Evolutionary conservation across 169 alveolate species (phyloP), one percentile per base, ranked within the genome.

Genomic region (Cryptosporidium bovis): DNA sequence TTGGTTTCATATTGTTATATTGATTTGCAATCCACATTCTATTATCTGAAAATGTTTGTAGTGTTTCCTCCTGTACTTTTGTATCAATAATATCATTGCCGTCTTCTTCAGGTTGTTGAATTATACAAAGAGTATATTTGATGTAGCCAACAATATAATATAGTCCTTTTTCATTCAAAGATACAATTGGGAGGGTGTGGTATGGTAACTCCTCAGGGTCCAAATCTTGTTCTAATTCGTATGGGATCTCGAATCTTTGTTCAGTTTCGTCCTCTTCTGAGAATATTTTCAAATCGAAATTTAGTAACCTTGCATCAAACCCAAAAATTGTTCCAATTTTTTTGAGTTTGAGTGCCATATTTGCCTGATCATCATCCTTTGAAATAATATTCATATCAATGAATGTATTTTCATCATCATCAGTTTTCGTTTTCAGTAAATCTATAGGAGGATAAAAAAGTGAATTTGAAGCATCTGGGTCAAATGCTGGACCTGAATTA

Each of bases 71-170:
- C 46, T 77, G 77, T 2, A 24, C 69, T 29, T n/a, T 77, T 60
- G 69, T 77, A 46, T 62, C 71, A 29, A 77, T 60, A 16, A 77
- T 18, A 60, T 24, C 16, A 36, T 77, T 62, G 16, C 48, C 46
- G 8, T 56, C 87, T 58, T 36, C 33, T 24, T 58, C 69, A 18
- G 87, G 87, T 51, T 77, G 87, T 68, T 91, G 92, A 46, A 60
- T 65, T 13, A 95, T 95, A 33, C 92, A 90, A 53, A 95, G 91
- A 4, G 93, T 90, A 84, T 91, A 95, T 77, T 95, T 95, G 18
- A 95, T 82, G 56, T 92, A 93, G 3, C 97, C 97, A 29, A 95
- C 95, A 12, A 95, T 93, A 91, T 95, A 96, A 40, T 96, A 96
- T 27, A 93, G 90, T 24, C 97, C 97, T 18, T 93, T 92, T 46